Evolutionary conservation across 306 rosid genomes (phyloP).

Genomic region (Trifolium repens): DNA sequence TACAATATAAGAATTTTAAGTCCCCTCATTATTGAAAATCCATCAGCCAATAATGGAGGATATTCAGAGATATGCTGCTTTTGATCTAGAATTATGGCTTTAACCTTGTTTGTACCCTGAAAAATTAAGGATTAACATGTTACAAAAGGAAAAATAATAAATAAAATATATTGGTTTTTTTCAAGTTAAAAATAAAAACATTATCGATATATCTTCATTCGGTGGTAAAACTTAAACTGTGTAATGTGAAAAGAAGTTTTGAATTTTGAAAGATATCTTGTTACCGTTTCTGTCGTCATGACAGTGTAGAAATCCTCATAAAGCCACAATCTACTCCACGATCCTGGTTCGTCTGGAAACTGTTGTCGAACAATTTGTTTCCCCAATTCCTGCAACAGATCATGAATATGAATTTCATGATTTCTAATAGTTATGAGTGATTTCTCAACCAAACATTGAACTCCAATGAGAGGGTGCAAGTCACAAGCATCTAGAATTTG

Average conservation of each 20-base stretch:
- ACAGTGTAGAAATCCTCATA: not conserved
- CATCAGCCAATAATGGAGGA: not conserved
- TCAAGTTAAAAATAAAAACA: no score
- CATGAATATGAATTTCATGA: not conserved
- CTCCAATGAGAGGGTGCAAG: not conserved
- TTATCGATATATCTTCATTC: no score
- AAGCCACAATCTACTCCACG: not conserved
- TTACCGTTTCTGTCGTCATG: not conserved
- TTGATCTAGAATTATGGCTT: slow-evolving; percentile 34
- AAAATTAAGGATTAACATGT: no score
- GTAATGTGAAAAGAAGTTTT: no score
- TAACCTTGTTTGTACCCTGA: slow-evolving; percentile 13
- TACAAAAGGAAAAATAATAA: no score
- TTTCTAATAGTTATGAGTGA: not conserved
- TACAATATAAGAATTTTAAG: slow-evolving; percentile 11
- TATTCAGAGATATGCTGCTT: not conserved
- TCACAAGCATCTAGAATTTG: not conserved
- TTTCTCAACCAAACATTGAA: not conserved
- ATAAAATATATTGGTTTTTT: no score
- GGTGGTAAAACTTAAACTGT: no score
- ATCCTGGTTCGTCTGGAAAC: not conserved
- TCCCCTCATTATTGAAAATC: not conserved
- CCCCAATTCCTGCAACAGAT: not conserved
- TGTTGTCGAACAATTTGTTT: not conserved
- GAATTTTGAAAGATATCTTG: not conserved